Conservation (phyloP, 768 basidiomycete genomes). For the Melanogaster broomeanus region DNA sequence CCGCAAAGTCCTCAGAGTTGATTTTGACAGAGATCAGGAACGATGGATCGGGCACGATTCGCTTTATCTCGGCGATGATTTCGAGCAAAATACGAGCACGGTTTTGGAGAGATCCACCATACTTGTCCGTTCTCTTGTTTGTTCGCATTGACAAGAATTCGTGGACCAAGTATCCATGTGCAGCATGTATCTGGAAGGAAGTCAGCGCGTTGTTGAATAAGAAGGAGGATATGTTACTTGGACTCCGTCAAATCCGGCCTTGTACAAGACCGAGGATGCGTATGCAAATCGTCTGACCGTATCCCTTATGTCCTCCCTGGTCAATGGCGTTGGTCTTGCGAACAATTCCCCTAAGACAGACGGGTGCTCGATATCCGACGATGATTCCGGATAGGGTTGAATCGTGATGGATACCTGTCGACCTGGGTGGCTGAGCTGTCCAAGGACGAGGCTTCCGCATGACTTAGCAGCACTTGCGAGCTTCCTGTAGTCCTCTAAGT, state of each 20-base stretch:
- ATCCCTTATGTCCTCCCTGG: conserved; percentile 48
- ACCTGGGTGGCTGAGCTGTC: conserved; percentile 35
- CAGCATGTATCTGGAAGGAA: conserved; percentile 39
- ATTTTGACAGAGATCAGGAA: conserved; percentile 38
- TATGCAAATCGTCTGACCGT: conserved; percentile 50
- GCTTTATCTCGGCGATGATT: conserved; percentile 44
- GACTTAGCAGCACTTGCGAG: conserved; percentile 35
- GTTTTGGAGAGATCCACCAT: conserved; percentile 56
- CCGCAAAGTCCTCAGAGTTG: conserved; percentile 29
- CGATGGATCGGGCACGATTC: conserved; percentile 33
- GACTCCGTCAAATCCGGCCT: conserved; percentile 70
- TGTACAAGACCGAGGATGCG: conserved; percentile 53
- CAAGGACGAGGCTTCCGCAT: conserved; percentile 30
- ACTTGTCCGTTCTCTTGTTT: conserved; percentile 55
- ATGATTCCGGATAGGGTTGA: conserved; percentile 36
- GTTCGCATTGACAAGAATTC: conserved; percentile 46
- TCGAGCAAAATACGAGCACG: conserved; percentile 50
- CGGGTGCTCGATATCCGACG: conserved; percentile 36
- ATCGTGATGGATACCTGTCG: conserved; percentile 36
- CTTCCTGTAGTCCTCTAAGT: conserved; percentile 19
- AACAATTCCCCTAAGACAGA: conserved; percentile 34
- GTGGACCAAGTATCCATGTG: conserved; percentile 47
- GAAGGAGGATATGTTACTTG: conserved; percentile 34
- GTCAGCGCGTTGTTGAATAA: background rate
- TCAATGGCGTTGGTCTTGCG: conserved; percentile 39